Conservation (phyloP, 2,329 filamentous ascomycete species). For the Pyricularia pennisetigena region DNA sequence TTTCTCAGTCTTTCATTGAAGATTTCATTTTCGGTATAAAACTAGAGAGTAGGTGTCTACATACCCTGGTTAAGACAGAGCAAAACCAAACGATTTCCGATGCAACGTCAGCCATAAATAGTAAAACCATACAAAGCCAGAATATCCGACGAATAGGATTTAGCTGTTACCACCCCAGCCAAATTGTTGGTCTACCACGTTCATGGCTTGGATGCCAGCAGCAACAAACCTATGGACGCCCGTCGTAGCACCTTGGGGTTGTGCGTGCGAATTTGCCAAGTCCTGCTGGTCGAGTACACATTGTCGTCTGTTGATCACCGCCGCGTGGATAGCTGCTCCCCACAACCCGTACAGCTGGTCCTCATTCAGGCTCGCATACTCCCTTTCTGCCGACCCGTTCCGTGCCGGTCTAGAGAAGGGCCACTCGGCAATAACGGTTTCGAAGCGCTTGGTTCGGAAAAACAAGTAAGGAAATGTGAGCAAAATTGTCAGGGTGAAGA, state of each 20-base stretch:
- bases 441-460: slow-evolving; percentile 57
- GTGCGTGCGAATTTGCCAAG: slow-evolving; percentile 31
- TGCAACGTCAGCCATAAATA: background rate
- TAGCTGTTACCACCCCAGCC: slow-evolving; percentile 36
- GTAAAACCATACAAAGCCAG: background rate
- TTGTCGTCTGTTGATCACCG: slow-evolving; percentile 48
- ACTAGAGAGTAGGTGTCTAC: too few relatives aligned
- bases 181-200: slow-evolving; percentile 40
- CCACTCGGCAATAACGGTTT: slow-evolving; percentile 55
- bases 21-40: too few relatives aligned
- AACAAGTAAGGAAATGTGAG: slow-evolving; percentile 63
- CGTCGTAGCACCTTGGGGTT: slow-evolving; percentile 20
- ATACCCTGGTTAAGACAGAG: background rate
- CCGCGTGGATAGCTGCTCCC: slow-evolving; percentile 47
- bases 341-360: slow-evolving; percentile 55
- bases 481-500: slow-evolving; percentile 57
- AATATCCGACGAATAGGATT: background rate
- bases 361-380: slow-evolving; percentile 45
- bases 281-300: slow-evolving; percentile 47
- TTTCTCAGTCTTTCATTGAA: background rate
- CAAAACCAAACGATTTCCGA: background rate
- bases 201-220: slow-evolving; percentile 40
- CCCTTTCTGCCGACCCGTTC: slow-evolving; percentile 20
- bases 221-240: slow-evolving; percentile 29
- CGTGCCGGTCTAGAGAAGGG: slow-evolving; percentile 31